These are phyloP conservation scores for Chaetomium tenue DNA, from an alignment of 495 filamentous ascomycete species.

Conservation along the genomic window DNA sequence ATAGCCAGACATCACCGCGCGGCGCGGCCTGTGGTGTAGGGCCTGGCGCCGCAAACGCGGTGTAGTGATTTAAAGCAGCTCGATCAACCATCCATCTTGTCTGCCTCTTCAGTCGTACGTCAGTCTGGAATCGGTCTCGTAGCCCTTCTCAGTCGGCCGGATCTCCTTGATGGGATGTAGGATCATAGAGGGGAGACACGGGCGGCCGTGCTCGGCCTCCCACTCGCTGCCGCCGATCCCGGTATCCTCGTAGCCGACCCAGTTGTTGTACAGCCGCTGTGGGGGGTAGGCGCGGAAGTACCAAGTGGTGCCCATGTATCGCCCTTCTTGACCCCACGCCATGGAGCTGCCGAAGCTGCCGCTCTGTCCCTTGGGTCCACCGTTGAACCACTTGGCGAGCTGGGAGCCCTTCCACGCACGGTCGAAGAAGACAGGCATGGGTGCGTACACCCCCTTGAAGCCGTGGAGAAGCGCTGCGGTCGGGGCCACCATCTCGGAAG, in stretches of 20 bases:
- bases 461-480: constrained; percentile 67
- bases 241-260: constrained; percentile 58
- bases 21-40: background rate
- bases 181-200: constrained; percentile 57
- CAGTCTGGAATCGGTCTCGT: constrained; percentile 33
- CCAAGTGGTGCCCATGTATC: constrained; percentile 59
- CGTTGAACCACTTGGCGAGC: constrained; percentile 62
- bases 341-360: constrained; percentile 50
- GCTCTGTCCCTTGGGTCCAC: constrained; percentile 48
- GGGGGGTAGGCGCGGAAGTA: constrained; percentile 55
- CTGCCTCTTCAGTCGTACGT: constrained; percentile 22
- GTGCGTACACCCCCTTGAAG: constrained; percentile 65
- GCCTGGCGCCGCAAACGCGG: background rate
- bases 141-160: constrained; percentile 42
- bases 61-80: background rate
- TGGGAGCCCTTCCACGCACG: constrained; percentile 55
- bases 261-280: constrained; percentile 59
- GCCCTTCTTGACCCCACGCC: constrained; percentile 52
- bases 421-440: constrained; percentile 70
- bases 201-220: constrained; percentile 51
- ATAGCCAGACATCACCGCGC: constrained; percentile 8
- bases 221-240: constrained; percentile 52
- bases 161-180: constrained; percentile 56
- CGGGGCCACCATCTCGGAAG: constrained; percentile 67
- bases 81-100: background rate